Evolutionary conservation across 2,329 filamentous ascomycete species (phyloP).

Genomic region (Furcasterigmium furcatum): DNA sequence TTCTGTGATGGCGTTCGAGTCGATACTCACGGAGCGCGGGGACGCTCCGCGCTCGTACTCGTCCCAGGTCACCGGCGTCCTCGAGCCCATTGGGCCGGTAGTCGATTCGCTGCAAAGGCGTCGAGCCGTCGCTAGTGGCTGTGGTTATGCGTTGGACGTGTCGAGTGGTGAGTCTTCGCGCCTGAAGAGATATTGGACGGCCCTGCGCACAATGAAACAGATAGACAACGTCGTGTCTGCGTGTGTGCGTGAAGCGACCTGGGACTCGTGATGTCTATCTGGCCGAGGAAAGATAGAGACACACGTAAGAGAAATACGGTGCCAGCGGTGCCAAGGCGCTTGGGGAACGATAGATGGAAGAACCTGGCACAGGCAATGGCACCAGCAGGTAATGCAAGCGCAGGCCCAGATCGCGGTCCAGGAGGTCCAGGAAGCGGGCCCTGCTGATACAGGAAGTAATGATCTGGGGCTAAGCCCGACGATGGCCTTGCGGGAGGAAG

Average conservation of each 20-base stretch:
- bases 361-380: no score
- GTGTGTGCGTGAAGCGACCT: no score
- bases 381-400: no score
- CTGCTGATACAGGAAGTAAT: no score
- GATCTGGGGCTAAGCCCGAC: no score
- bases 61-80: constrained; percentile 42
- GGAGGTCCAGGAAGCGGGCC: no score
- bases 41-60: constrained; percentile 41
- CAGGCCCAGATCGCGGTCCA: no score
- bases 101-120: not conserved
- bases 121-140: not conserved
- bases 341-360: no score
- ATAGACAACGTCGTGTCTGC: constrained; percentile 20
- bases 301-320: not conserved
- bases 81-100: constrained; percentile 13
- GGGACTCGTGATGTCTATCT: no score
- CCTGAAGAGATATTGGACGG: no score
- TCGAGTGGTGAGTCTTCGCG: not conserved
- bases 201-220: not conserved
- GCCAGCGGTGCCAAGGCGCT: not conserved
- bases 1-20: constrained; percentile 38
- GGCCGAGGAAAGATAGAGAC: not conserved
- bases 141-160: not conserved
- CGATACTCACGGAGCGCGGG: constrained; percentile 36
- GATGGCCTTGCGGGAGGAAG: no score